phyloP scores from a whole-genome alignment of 169 alveolate species.

The Plasmodium knowlesi region DNA sequence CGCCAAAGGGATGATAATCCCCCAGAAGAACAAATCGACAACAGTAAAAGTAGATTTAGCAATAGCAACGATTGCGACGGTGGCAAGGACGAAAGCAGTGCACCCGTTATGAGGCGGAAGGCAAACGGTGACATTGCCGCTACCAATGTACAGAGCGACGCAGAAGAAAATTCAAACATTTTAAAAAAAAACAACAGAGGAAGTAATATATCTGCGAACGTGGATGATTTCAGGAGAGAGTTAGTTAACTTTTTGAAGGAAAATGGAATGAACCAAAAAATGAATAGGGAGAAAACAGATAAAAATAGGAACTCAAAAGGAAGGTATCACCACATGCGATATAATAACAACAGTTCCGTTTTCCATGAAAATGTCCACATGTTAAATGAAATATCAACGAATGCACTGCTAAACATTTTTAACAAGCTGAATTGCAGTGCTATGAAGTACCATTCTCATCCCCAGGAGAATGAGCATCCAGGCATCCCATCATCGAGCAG shows the following conservation, averaged over 20 bases:
- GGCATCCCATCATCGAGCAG: not conserved
- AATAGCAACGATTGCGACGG: not conserved
- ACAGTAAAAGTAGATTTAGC: not conserved
- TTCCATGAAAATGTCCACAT: conserved; percentile 2
- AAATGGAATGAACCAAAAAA: not conserved
- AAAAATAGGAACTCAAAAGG: conserved; percentile 13
- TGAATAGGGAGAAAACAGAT: not conserved
- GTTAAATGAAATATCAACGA: not conserved
- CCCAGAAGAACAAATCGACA: not conserved
- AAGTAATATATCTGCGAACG: not conserved
- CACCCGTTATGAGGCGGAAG: not conserved
- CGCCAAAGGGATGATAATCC: not conserved
- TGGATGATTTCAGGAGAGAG: not conserved
- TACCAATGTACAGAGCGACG: not conserved
- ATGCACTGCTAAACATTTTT: not conserved
- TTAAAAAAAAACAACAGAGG: conserved; percentile 13
- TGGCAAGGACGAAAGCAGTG: not conserved
- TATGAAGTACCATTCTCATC: not conserved
- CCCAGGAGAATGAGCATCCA: not conserved
- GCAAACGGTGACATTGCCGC: not conserved
- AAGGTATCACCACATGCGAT: not conserved
- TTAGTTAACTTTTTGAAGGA: not conserved
- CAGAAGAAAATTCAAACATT: not conserved
- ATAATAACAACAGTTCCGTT: not conserved
- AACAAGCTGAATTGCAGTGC: not conserved